phyloP scores from a whole-genome alignment of 1,284 basidiomycete species.

The Tausonia pullulans region DNA sequence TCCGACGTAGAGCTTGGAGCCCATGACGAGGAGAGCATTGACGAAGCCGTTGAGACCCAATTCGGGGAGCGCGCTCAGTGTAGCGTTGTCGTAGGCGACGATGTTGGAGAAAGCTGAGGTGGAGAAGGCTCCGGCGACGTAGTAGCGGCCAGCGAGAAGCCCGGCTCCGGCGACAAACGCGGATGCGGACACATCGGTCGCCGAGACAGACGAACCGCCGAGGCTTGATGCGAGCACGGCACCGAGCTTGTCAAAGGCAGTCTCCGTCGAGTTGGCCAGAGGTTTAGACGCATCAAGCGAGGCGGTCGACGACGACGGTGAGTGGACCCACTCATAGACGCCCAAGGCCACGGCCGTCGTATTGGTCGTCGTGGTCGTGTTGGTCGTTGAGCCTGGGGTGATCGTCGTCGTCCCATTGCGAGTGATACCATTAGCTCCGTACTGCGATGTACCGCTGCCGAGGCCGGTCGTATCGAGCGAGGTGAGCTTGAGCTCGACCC shows the following conservation, averaged over 20 bases:
- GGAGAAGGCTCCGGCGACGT: conserved; percentile 57
- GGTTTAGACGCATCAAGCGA: conserved; percentile 25
- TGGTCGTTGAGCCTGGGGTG: conserved; percentile 17
- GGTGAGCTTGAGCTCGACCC: conserved; percentile 58
- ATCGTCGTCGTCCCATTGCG: conserved; percentile 28
- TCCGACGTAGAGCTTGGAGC: conserved; percentile 62
- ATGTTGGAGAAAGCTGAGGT: conserved; percentile 58
- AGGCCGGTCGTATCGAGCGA: conserved; percentile 36
- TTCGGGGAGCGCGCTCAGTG: conserved; percentile 43
- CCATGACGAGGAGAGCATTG: conserved; percentile 49
- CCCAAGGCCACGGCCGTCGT: conserved; percentile 25
- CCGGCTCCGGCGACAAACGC: conserved; percentile 49
- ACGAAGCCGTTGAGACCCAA: conserved; percentile 67
- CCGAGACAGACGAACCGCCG: conserved; percentile 23
- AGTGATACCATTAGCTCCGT: conserved; percentile 15
- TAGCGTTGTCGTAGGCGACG: conserved; percentile 42
- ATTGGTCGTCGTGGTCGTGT: conserved; percentile 16
- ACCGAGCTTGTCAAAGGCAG: conserved; percentile 52
- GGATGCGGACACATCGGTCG: conserved; percentile 30
- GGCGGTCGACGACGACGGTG: conserved; percentile 13
- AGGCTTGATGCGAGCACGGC: conserved; percentile 42
- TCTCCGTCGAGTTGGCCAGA: conserved; percentile 56
- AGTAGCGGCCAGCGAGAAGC: conserved; percentile 52
- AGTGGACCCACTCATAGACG: conserved; percentile 26
- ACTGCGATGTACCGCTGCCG: conserved; percentile 16